Evolutionary conservation across 129 eudicot genomes (phyloP), one percentile per base, ranked within the genome.

Genomic region (Cynara cardunculus): DNA sequence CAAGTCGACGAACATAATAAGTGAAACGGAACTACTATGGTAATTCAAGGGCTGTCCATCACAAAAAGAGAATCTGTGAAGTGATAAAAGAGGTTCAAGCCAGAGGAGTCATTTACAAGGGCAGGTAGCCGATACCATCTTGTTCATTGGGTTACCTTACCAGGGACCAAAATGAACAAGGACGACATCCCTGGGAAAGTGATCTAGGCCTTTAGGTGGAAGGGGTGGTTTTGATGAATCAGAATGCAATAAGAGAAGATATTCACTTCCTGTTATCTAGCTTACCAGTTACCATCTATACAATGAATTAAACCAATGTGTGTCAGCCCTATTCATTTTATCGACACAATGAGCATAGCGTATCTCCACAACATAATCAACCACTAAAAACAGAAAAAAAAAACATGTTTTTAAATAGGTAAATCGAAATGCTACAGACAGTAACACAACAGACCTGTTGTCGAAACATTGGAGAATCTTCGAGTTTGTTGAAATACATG

Each of bases 401-500:
- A 62, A 62, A 14, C 41, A 78, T 78, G 67, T 30, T 26, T 37
- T 69, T 39, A 2, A 19, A 61, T 61, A 72, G 59, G 19, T 71
- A 67, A 68, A 78, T 34, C 72, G 32, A 65, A 66, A 34, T 37
- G 62, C 13, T 25, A 32, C 80, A 32, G 71, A 32, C 27, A 25
- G 44, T 10, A 22, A 39, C 35, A 53, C 25, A 73, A 53, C 25
- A 73, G 0, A 91, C 98, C 97, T 91, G 96, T 81, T 92, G 90
- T 7, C 97, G 87, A 86, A 94, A 91, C 98, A 94, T 94, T 0
- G 97, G 98, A 41, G 98, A 91, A 82, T 94, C 98, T 70, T 94
- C 98, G 69, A 94, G 92, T 81, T 86, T 91, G n/a, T 87, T 76
- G 84, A 94, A 91, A 77, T 80, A 81, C 97, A 92, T 87, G 71